phyloP scores from a whole-genome alignment of 2,329 filamentous ascomycete genomes.

The Aureobasidium subglaciale region DNA sequence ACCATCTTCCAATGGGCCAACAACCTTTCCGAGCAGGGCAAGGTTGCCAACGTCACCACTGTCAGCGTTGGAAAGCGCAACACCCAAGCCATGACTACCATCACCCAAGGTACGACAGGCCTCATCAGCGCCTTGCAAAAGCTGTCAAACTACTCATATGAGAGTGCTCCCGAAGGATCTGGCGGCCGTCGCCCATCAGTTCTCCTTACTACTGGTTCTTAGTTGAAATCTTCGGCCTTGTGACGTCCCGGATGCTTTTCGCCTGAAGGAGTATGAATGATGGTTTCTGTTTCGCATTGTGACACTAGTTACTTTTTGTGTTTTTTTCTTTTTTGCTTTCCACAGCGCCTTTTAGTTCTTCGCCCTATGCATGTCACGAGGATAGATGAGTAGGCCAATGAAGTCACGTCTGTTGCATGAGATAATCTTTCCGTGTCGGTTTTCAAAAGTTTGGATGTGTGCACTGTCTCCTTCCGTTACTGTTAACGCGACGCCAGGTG shows the following conservation, averaged over 20 bases:
- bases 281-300: background rate
- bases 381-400: constrained; percentile 1
- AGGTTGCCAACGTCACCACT: constrained; percentile 59
- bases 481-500: too few species aligned
- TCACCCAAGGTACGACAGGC: constrained; percentile 83
- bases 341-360: background rate
- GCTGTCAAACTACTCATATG: constrained; percentile 5
- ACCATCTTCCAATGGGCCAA: constrained; percentile 95
- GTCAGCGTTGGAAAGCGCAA: constrained; percentile 82
- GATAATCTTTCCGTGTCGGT: too few species aligned
- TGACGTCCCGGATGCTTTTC: background rate
- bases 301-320: background rate
- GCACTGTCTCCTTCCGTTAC: too few species aligned
- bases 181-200: constrained; percentile 6
- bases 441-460: background rate
- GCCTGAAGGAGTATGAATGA: background rate
- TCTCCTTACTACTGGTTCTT: constrained; percentile 9
- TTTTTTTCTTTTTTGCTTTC: background rate
- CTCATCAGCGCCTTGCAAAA: constrained; percentile 12
- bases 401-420: constrained; percentile 2
- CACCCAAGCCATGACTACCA: constrained; percentile 75
- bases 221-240: background rate
- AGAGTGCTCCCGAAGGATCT: background rate
- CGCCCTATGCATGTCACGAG: background rate
- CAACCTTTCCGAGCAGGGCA: constrained; percentile 51